phyloP scores from a whole-genome alignment of 2,329 filamentous ascomycete genomes.

The Apiospora arundinis region DNA sequence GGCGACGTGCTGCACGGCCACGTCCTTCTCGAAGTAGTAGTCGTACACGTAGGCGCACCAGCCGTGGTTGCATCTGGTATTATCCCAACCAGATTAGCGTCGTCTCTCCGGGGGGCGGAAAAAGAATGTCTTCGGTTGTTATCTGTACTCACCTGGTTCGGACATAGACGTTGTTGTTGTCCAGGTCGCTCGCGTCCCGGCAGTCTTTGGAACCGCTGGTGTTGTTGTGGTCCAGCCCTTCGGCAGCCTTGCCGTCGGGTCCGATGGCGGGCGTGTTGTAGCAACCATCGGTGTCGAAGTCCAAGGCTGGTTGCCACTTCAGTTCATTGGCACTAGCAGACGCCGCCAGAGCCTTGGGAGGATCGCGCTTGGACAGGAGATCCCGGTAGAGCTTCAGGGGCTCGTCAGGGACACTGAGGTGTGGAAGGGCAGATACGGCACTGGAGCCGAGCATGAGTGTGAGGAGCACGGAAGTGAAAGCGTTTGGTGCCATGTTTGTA shows the following conservation, averaged over 20 bases:
- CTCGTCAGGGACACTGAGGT: no score
- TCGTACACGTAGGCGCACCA: slow-evolving; percentile 53
- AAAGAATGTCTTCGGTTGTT: no score
- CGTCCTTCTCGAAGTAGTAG: slow-evolving; percentile 55
- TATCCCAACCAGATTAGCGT: no score
- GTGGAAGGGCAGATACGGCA: no score
- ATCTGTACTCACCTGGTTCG: slow-evolving; percentile 39
- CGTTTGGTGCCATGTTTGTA: no score
- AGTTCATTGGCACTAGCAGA: slow-evolving; percentile 4
- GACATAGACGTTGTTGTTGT: slow-evolving; percentile 50
- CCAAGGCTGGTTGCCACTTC: slow-evolving; percentile 32
- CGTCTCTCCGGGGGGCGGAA: no score
- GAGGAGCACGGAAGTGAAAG: no score
- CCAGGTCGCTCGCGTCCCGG: slow-evolving; percentile 42
- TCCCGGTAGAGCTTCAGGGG: no score
- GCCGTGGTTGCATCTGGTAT: slow-evolving; percentile 51
- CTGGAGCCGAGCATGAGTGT: no score
- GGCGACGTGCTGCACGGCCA: slow-evolving; percentile 32
- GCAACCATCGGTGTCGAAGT: slow-evolving; percentile 42
- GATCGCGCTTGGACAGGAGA: not conserved
- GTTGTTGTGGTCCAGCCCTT: slow-evolving; percentile 38
- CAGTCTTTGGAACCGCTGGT: slow-evolving; percentile 34
- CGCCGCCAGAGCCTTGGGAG: not conserved
- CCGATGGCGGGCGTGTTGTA: slow-evolving; percentile 49
- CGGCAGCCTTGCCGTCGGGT: slow-evolving; percentile 39